phyloP scores from a whole-genome alignment of 352 stramenopile genomes.

The Globisporangium carolinianum region DNA sequence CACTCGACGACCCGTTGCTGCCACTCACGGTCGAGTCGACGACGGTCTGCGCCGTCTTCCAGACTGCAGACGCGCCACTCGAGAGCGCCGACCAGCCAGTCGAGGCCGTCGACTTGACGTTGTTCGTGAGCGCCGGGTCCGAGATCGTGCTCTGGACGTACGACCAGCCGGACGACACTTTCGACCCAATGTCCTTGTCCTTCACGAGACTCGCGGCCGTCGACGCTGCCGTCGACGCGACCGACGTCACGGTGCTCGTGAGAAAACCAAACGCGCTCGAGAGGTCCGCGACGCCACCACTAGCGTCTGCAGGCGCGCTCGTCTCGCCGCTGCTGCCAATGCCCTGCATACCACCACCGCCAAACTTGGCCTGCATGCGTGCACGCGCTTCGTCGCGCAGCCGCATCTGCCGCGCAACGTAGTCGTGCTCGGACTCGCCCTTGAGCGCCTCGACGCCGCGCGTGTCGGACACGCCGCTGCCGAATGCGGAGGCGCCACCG shows the following conservation, averaged over 20 bases:
- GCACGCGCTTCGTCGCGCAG: constrained; percentile 69
- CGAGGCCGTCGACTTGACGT: constrained; percentile 77
- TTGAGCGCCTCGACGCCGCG: constrained; percentile 78
- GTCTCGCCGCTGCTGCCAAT: constrained; percentile 71
- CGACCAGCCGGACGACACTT: constrained; percentile 74
- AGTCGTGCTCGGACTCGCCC: constrained; percentile 72
- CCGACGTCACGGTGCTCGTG: constrained; percentile 57
- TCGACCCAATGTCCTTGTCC: constrained; percentile 66
- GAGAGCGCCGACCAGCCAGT: constrained; percentile 72
- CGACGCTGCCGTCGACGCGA: constrained; percentile 30
- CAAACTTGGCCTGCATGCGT: constrained; percentile 80
- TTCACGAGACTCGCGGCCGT: constrained; percentile 66
- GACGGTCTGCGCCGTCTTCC: constrained; percentile 57
- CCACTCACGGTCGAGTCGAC: constrained; percentile 32
- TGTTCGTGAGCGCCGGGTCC: constrained; percentile 58
- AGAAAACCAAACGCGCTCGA: constrained; percentile 71
- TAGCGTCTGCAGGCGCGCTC: constrained; percentile 25
- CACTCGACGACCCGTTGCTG: constrained; percentile 7
- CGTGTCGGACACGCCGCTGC: constrained; percentile 26
- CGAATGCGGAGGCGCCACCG: constrained; percentile 21
- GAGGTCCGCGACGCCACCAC: constrained; percentile 41
- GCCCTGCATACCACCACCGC: constrained; percentile 61
- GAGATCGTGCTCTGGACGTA: constrained; percentile 68
- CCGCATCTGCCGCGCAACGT: constrained; percentile 65
- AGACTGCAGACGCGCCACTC: constrained; percentile 49